phyloP scores from a whole-genome alignment of 345 rosid species.

The Aquilaria yunnanensis region DNA sequence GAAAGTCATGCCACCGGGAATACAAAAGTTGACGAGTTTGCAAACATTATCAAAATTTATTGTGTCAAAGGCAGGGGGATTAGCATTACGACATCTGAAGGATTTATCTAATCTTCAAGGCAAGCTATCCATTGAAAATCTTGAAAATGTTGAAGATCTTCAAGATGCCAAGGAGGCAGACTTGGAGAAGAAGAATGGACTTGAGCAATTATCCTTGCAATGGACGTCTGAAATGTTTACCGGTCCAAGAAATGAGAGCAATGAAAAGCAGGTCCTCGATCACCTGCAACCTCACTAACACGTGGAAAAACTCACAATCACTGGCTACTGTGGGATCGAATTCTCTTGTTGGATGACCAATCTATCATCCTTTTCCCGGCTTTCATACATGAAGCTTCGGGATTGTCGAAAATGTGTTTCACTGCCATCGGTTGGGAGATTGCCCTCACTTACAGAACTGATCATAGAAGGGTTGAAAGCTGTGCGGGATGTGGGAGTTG shows the following conservation, averaged over 20 bases:
- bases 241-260: too few species aligned
- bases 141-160: conserved; percentile 11
- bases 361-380: conserved; percentile 2
- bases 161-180: conserved; percentile 11
- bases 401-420: conserved; percentile 2
- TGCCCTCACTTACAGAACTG: conserved; percentile 13
- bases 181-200: not conserved
- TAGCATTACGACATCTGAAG: conserved; percentile 20
- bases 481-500: conserved; percentile 6
- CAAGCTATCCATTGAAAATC: conserved; percentile 10
- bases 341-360: conserved; percentile 10
- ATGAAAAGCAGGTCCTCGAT: not conserved
- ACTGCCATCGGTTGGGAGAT: conserved; percentile 11
- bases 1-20: conserved; percentile 16
- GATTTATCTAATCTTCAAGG: conserved; percentile 21
- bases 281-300: conserved; percentile 3
- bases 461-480: conserved; percentile 8
- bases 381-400: not conserved
- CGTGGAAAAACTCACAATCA: conserved; percentile 1
- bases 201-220: not conserved
- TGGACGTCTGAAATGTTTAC: not conserved
- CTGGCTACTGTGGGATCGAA: conserved; percentile 2
- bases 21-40: conserved; percentile 16
- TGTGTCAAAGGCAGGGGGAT: too few species aligned
- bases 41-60: conserved; percentile 15